These are phyloP conservation scores for Geranium incanum DNA, from an alignment of 441 rosid genomes.

Conservation along the genomic window DNA sequence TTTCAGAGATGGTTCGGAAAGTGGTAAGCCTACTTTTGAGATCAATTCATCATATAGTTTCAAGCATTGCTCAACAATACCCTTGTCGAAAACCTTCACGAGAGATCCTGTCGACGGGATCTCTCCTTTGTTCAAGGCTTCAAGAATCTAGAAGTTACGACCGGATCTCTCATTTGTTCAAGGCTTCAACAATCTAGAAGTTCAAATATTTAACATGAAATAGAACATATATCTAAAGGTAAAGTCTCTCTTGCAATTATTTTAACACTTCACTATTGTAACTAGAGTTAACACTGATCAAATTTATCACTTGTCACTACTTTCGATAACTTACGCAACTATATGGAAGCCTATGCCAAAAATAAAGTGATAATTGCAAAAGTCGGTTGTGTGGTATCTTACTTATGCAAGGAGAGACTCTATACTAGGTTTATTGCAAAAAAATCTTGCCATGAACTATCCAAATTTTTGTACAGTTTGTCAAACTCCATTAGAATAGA, in stretches of 20 bases:
- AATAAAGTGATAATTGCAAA: background rate
- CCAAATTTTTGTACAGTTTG: too few relatives aligned
- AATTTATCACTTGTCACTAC: background rate
- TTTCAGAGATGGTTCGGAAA: slow-evolving; percentile 54
- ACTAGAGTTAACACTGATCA: too few relatives aligned
- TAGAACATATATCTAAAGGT: background rate
- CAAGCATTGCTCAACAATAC: slow-evolving; percentile 73
- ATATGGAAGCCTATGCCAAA: background rate
- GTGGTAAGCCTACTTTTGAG: slow-evolving; percentile 56
- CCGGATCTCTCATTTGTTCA: slow-evolving; percentile 98
- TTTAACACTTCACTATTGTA: too few relatives aligned
- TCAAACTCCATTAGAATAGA: too few relatives aligned
- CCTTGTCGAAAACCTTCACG: slow-evolving; percentile 92
- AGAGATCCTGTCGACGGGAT: slow-evolving; percentile 98
- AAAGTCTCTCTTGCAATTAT: background rate
- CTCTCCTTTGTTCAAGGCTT: slow-evolving; percentile 96
- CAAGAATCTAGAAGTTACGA: slow-evolving; percentile 74
- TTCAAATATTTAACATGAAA: background rate
- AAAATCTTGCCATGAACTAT: too few relatives aligned
- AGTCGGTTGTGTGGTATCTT: too few relatives aligned
- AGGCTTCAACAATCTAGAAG: slow-evolving; percentile 76
- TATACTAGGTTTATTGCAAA: too few relatives aligned
- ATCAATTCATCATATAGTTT: slow-evolving; percentile 67
- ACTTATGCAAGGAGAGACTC: too few relatives aligned
- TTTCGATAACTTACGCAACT: slow-evolving; percentile 2